Evolutionary conservation across 2,329 filamentous ascomycete genomes (phyloP).

Genomic region (Phaeosphaeriaceae sp.): DNA sequence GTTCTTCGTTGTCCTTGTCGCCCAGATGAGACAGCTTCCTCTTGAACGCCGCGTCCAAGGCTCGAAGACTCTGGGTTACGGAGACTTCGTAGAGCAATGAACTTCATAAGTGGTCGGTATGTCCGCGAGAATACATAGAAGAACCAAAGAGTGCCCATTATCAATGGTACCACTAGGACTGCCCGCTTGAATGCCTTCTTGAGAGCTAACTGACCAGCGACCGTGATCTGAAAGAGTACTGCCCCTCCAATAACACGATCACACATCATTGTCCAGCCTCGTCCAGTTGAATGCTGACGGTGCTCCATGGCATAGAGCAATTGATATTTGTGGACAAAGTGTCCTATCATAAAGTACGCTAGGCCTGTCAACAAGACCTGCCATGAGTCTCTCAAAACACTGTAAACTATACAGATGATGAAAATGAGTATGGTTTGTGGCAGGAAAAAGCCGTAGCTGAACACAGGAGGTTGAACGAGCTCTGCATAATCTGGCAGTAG

Average conservation of each 20-base stretch:
- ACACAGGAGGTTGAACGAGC: slow-evolving; percentile 79
- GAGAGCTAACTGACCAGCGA: slow-evolving; percentile 83
- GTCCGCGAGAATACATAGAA: slow-evolving; percentile 78
- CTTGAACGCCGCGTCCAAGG: slow-evolving; percentile 55
- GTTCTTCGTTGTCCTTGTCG: slow-evolving; percentile 10
- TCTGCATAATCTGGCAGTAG: slow-evolving; percentile 72
- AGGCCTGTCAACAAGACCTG: slow-evolving; percentile 82
- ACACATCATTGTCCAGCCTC: slow-evolving; percentile 96
- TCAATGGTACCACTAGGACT: slow-evolving; percentile 74
- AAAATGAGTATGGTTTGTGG: slow-evolving; percentile 92
- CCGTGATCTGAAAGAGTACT: slow-evolving; percentile 87
- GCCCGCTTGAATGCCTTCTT: slow-evolving; percentile 75
- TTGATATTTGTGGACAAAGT: slow-evolving; percentile 96
- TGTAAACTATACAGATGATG: slow-evolving; percentile 95
- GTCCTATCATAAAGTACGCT: slow-evolving; percentile 81
- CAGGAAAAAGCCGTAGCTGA: slow-evolving; percentile 95
- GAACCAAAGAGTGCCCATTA: slow-evolving; percentile 86
- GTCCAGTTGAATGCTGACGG: slow-evolving; percentile 89
- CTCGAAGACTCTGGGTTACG: slow-evolving; percentile 64
- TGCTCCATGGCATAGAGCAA: slow-evolving; percentile 98
- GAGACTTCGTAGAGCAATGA: slow-evolving; percentile 90
- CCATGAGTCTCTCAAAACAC: slow-evolving; percentile 79
- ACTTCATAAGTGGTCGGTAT: slow-evolving; percentile 88
- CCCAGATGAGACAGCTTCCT: slow-evolving; percentile 33
- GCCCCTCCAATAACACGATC: slow-evolving; percentile 87